Conservation (phyloP, 805 yeast species). For the Candida nemodendra region DNA sequence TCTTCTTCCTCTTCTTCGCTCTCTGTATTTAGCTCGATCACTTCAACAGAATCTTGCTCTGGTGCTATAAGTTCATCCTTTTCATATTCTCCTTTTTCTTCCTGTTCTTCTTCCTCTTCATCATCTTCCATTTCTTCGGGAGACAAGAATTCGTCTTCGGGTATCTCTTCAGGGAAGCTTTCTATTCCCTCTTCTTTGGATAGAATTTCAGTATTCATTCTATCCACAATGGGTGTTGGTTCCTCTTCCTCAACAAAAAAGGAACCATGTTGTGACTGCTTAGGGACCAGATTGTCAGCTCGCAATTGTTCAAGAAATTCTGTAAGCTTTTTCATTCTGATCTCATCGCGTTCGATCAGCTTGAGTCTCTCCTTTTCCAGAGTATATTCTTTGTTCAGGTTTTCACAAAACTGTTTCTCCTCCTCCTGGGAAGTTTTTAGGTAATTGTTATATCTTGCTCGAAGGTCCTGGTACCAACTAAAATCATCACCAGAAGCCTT, state of each 20-base stretch:
- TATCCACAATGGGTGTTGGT: constrained; percentile 15
- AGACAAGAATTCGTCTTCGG: constrained; percentile 8
- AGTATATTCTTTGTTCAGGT: constrained; percentile 34
- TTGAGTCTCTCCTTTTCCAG: constrained; percentile 17
- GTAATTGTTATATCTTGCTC: constrained; percentile 32
- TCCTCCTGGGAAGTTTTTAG: constrained; percentile 33
- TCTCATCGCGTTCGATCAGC: constrained; percentile 18
- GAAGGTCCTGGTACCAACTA: constrained; percentile 37
- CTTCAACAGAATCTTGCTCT: constrained; percentile 9
- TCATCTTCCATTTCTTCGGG: constrained; percentile 11
- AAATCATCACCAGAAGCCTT: constrained; percentile 19
- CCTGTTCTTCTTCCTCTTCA: constrained; percentile 3
- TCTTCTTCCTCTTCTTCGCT: constrained; percentile 13
- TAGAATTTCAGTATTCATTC: constrained; percentile 1
- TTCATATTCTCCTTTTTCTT: constrained; percentile 10
- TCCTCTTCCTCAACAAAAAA: constrained; percentile 21
- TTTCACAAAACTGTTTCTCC: constrained; percentile 37
- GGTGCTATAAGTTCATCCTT: constrained; percentile 8
- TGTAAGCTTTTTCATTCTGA: constrained; percentile 17
- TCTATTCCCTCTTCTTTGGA: constrained; percentile 1
- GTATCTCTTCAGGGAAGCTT: constrained; percentile 11
- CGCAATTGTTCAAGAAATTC: constrained; percentile 14
- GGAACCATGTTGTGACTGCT: background rate
- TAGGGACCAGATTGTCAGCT: constrained; percentile 6
- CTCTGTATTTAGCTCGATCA: constrained; percentile 15